Conservation (phyloP, 441 rosid genomes). For the Arabidopsis hybrid region DNA sequence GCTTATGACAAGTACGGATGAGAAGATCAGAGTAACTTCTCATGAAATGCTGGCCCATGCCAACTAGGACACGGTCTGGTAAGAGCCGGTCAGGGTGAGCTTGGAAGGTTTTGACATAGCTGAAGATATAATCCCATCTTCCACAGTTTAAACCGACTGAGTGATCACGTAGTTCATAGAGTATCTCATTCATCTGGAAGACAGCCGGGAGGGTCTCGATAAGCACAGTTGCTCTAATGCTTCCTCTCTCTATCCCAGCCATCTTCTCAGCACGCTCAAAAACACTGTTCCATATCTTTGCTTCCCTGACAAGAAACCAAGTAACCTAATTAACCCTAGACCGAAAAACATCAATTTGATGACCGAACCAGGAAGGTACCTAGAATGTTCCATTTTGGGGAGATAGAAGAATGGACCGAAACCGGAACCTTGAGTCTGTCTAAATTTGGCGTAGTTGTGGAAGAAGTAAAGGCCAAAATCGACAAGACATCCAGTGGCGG, state of each 20-base stretch:
- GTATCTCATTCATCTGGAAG: conserved; percentile 94
- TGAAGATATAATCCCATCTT: conserved; percentile 95
- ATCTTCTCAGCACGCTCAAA: conserved; percentile 88
- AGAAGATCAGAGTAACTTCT: conserved; percentile 92
- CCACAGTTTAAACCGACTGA: conserved; percentile 93
- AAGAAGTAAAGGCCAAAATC: conserved; percentile 91
- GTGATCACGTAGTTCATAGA: conserved; percentile 83
- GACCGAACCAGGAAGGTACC: conserved; percentile 53
- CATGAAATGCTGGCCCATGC: conserved; percentile 96
- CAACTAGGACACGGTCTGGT: conserved; percentile 82
- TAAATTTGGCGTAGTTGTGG: conserved; percentile 76
- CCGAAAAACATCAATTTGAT: neutral
- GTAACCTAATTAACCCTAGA: neutral
- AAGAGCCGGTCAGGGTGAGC: conserved; percentile 79
- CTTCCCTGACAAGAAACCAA: conserved; percentile 70
- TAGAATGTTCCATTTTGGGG: conserved; percentile 94
- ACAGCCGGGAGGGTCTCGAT: conserved; percentile 96
- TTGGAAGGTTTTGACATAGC: conserved; percentile 94
- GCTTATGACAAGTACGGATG: conserved; percentile 82
- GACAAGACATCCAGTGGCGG: conserved; percentile 87
- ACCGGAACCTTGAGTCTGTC: conserved; percentile 73
- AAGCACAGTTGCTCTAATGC: conserved; percentile 87
- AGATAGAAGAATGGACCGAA: conserved; percentile 95
- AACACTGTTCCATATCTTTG: conserved; percentile 88
- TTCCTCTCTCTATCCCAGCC: conserved; percentile 84